Evolutionary conservation across 2,329 filamentous ascomycete genomes (phyloP).

Genomic region (Epichloe baconii): DNA sequence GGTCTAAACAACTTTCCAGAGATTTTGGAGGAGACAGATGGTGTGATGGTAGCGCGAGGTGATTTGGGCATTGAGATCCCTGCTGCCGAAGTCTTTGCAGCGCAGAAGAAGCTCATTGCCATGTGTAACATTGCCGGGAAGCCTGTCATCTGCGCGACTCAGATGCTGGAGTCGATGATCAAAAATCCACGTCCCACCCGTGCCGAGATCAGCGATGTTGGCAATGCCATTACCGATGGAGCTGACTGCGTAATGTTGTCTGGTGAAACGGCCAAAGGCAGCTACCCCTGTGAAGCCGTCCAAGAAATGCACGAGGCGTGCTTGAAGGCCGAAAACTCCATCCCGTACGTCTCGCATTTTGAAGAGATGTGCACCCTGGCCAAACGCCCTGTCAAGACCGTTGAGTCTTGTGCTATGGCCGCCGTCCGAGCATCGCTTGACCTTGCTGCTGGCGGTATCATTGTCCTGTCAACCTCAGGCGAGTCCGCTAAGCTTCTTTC

Average conservation of each 20-base stretch:
- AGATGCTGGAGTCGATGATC: conserved; percentile 99
- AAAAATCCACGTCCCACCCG: conserved; percentile 98
- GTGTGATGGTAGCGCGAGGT: conserved; percentile 99
- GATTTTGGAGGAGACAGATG: conserved; percentile 90
- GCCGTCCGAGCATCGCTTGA: conserved; percentile 92
- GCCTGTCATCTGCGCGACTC: conserved; percentile 95
- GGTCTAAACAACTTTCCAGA: conserved; percentile 99
- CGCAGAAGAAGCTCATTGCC: conserved; percentile 99
- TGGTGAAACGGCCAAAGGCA: conserved; percentile 96
- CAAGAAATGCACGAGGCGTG: conserved; percentile 98
- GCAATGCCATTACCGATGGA: conserved; percentile 94
- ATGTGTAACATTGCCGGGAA: conserved; percentile 99
- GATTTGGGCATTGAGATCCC: conserved; percentile 95
- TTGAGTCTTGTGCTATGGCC: conserved; percentile 93
- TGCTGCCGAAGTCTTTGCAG: conserved; percentile 94
- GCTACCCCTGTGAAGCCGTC: conserved; percentile 84
- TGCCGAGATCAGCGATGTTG: conserved; percentile 96
- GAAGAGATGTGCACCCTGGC: conserved; percentile 83
- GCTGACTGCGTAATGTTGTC: conserved; percentile 99
- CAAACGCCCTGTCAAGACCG: conserved; percentile 71
- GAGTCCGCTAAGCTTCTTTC: conserved; percentile 88
- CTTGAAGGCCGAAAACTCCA: conserved; percentile 90
- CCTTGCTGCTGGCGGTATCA: conserved; percentile 89
- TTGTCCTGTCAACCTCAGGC: conserved; percentile 91
- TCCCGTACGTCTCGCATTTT: conserved; percentile 92